Conservation (phyloP, 192 early-diverging fungal genomes). For the Rhizoclosmatium globosum region DNA sequence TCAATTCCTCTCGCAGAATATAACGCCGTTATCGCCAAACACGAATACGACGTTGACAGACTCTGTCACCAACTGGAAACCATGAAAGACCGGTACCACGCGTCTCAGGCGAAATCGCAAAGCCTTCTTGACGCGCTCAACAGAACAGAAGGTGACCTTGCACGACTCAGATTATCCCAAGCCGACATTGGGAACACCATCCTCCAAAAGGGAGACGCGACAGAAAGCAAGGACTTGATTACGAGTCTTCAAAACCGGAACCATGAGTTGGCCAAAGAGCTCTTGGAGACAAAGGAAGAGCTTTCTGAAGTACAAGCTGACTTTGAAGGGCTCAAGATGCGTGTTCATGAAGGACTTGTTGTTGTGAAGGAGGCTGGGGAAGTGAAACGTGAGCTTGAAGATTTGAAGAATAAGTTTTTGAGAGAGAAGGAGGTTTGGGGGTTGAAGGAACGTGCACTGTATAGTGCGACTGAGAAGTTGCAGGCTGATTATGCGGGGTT, state of each 20-base stretch:
- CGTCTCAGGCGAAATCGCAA: conserved; percentile 15
- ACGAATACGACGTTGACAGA: background rate
- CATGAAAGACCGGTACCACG: conserved; percentile 29
- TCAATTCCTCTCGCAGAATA: background rate
- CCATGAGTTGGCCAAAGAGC: conserved; percentile 15
- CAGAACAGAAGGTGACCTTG: conserved; percentile 24
- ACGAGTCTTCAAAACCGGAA: conserved; percentile 7
- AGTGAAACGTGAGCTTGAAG: conserved; percentile 9
- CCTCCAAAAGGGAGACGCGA: conserved; percentile 12
- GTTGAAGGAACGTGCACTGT: conserved; percentile 32
- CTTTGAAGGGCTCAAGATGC: background rate
- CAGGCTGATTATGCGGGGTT: conserved; percentile 11
- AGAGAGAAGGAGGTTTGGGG: conserved; percentile 37
- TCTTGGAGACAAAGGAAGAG: background rate
- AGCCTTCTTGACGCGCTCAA: conserved; percentile 17
- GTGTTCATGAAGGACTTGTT: background rate
- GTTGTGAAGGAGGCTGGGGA: conserved; percentile 8
- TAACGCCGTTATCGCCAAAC: background rate
- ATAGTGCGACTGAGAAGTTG: conserved; percentile 31
- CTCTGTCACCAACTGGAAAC: conserved; percentile 27
- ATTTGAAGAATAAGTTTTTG: background rate
- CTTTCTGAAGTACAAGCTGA: background rate
- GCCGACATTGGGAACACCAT: conserved; percentile 27
- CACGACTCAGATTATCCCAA: conserved; percentile 19
- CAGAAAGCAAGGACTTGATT: background rate